Conservation (phyloP, 345 rosid species). For the Linum trigynum region DNA sequence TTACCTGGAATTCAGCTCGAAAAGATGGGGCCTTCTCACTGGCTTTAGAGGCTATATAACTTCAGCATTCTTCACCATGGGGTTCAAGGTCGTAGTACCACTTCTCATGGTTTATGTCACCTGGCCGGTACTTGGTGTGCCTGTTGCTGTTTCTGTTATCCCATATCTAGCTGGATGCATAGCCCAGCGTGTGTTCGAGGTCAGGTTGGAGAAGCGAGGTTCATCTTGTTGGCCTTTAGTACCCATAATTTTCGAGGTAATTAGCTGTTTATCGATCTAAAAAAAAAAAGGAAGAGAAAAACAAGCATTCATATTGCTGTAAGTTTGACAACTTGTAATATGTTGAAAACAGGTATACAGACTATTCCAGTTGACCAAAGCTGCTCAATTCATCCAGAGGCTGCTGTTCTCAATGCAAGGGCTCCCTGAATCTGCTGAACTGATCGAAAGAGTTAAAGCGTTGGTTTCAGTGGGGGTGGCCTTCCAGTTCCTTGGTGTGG, state of each 20-base stretch:
- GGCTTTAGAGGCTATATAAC: constrained; percentile 69
- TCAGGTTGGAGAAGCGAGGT: constrained; percentile 34
- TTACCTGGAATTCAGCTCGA: constrained; percentile 66
- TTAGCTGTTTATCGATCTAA: not conserved
- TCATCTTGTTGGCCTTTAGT: constrained; percentile 85
- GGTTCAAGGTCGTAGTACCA: constrained; percentile 57
- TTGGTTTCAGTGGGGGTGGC: constrained; percentile 54
- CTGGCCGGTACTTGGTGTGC: constrained; percentile 66
- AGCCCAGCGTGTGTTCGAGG: constrained; percentile 58
- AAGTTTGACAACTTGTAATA: constrained; percentile 8
- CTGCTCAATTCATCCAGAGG: constrained; percentile 61
- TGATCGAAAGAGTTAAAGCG: constrained; percentile 46
- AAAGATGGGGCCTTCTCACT: constrained; percentile 82
- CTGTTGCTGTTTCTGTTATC: constrained; percentile 51
- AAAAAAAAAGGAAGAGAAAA: not conserved
- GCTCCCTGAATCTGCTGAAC: constrained; percentile 34
- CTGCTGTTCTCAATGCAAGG: constrained; percentile 59
- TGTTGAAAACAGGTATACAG: constrained; percentile 54
- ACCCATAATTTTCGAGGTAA: constrained; percentile 78
- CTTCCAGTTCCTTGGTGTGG: constrained; percentile 57
- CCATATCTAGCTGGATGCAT: constrained; percentile 69
- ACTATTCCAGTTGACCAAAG: constrained; percentile 72
- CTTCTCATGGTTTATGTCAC: constrained; percentile 42
- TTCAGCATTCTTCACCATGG: constrained; percentile 52
- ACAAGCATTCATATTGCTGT: constrained; percentile 1